These are phyloP conservation scores for Vitis hybrid DNA, from an alignment of 177 flowering plant species.

Conservation along the genomic window DNA sequence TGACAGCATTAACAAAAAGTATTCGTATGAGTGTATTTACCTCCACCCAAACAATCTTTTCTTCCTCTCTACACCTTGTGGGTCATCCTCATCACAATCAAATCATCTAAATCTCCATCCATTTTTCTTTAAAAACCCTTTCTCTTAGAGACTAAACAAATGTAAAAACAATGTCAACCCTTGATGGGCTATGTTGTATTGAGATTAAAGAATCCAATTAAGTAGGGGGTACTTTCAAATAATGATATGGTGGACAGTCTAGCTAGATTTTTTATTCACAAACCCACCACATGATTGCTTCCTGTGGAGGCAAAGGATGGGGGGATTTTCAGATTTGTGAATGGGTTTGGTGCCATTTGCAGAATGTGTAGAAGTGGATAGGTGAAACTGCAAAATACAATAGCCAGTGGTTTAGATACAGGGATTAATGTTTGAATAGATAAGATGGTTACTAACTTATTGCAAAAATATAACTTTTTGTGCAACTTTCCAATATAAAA, in stretches of 20 bases:
- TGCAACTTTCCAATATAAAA: constrained; percentile 1
- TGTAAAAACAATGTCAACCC: not conserved
- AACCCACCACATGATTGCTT: constrained; percentile 6
- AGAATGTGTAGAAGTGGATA: not conserved
- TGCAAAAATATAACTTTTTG: constrained; percentile 7
- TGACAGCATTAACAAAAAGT: too few species aligned
- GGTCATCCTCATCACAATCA: too few species aligned
- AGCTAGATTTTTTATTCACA: not conserved
- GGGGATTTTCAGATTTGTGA: not conserved
- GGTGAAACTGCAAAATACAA: not conserved
- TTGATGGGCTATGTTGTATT: not conserved
- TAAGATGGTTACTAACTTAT: not conserved
- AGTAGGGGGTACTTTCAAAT: not conserved
- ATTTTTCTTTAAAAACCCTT: too few species aligned
- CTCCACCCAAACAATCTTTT: too few species aligned
- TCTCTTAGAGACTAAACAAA: too few species aligned
- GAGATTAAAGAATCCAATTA: not conserved
- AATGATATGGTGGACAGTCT: not conserved
- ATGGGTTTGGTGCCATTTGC: not conserved
- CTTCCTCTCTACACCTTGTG: too few species aligned
- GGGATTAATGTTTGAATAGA: not conserved
- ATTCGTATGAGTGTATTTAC: too few species aligned
- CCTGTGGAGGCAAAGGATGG: constrained; percentile 16
- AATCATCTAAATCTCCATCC: too few species aligned
- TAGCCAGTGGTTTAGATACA: not conserved